Evolutionary conservation across 495 filamentous ascomycete genomes (phyloP), one percentile per base, ranked within the genome.

Genomic region (Aspergillus bertholletiae): DNA sequence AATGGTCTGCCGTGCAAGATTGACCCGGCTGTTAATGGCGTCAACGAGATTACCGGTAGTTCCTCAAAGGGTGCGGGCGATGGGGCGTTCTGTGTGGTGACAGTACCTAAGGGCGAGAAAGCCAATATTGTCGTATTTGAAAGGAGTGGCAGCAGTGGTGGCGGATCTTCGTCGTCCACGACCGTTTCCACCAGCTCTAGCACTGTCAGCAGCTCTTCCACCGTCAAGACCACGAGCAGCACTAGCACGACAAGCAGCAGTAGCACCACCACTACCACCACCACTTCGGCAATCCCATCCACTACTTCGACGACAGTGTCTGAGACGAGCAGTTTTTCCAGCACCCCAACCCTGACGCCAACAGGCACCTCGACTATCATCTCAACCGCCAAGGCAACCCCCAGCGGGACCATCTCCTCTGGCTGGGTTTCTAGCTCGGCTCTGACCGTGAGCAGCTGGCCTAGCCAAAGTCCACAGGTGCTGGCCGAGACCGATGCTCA

Each of bases 1-100:
- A 85, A 88, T 59, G 88, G 88, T 27, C 71, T 88, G 13, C 88
- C 88, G 5, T 93, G 89, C 74, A 78, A 75, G 54, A 90, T 92
- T 60, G 82, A 92, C 63, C 87, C 87, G 5, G 68, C 75, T 35
- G 72, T 78, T 43, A 76, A 82, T 63, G 75, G 68, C 17, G 79
- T 92, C 45, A 81, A 83, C 53, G 84, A 87, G 62, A 78, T 87
- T 46, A 74, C 72, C 21, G 80, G 79, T 28, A 66, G 73, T 51
- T 59, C 67, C 44, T 65, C 77, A 41, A 70, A 69, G 23, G 88
- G 88, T 41, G 88, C 86, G 26, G 87, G 87, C 20, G 86, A 81
- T 57, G 86, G 80, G n/a, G 73, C 78, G 32, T 91, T 89, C 67
- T 93, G 89, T 62, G 88, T 91, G 49, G 88, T 90, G 12, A 90